Base-by-base conservation (phyloP, 179 eudicot genomes). In the Vitellaria paradoxa region DNA sequence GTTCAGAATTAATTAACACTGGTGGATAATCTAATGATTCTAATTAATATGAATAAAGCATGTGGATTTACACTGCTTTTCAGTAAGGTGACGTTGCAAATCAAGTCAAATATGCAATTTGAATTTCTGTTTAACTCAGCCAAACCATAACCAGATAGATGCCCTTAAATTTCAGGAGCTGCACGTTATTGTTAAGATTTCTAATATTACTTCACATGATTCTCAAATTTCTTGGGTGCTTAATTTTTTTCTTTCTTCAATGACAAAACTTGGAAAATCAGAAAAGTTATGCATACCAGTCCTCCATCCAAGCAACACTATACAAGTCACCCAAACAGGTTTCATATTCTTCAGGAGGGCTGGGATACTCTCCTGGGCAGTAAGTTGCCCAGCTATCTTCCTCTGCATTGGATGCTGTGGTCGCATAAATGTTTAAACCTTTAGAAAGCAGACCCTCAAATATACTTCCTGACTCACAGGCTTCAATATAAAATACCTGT, bases 231-330 rank as follows among this genome's bases (percentile, higher is more conserved):
- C 30, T 55, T n/a, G 40, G 62, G 47, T 26, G 26, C 61, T 23
- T 53, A 2, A 30, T 21, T 70, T 50, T 30, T 5, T 24, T 46
- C 15, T 5, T 68, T 69, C 17, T 69, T 20, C 7, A n/a, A 40
- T 24, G 49, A 3, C 40, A 70, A 70, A 70, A 70, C 42, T 10
- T 23, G n/a, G 52, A 5, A 46, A 24, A 50, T 12, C 14, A 1
- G 21, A 12, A 52, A 63, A 77, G 52, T 63, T 56, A 64, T 23
- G 37, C 18, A 50, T 78, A 95, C 99, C 98, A 91, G 74, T 93
- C 99, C 65, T 95, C 98, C 98, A 94, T 89, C 98, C 98, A 94
- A 53, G 98, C 87, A 84, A 92, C 87, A 77, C 98, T 94, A 59
- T 92, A 94, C 45, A 92, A 77, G 79, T 94, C 98, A 12, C 94